Evolutionary conservation across 108 stramenopile genomes (phyloP).

Genomic region (Skeletonema costatum): DNA sequence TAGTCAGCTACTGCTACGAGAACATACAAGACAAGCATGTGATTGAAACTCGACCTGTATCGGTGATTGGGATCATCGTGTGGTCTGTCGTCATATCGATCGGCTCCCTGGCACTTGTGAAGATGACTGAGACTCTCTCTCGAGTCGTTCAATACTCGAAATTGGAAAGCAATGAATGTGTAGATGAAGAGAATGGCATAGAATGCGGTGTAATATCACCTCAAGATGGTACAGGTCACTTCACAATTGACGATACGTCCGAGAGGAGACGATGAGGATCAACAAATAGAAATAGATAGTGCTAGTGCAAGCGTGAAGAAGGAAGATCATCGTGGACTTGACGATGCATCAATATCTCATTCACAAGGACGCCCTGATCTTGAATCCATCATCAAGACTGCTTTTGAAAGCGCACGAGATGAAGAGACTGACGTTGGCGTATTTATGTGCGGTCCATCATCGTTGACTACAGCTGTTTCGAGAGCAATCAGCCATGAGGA

Average conservation of each 20-base stretch:
- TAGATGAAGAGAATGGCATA: constrained; percentile 1
- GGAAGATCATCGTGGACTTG: not conserved
- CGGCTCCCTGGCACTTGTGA: not conserved
- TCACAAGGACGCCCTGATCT: constrained; percentile 14
- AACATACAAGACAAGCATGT: constrained; percentile 43
- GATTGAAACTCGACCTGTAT: constrained; percentile 8
- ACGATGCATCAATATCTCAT: constrained; percentile 3
- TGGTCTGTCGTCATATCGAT: constrained; percentile 12
- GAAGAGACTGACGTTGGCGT: constrained; percentile 20
- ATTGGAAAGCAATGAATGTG: not conserved
- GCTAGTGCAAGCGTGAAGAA: not conserved
- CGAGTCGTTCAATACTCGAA: constrained; percentile 6
- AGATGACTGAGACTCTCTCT: not conserved
- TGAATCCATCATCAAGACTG: not conserved
- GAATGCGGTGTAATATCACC: not conserved
- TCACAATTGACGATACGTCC: not conserved
- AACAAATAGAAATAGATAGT: not conserved
- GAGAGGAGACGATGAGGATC: not conserved
- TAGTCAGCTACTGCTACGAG: constrained; percentile 31
- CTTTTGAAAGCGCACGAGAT: not conserved
- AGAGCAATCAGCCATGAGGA: constrained; percentile 18
- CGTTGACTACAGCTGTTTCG: constrained; percentile 26
- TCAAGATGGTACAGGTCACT: not conserved
- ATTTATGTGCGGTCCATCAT: constrained; percentile 47
- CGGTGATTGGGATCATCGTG: constrained; percentile 16